A percentile compares a stretch with the other conserved stretches of the same genome.
These are phyloP conservation scores for Talaromyces sp. DNA, from an alignment of 2,329 filamentous ascomycete species.

Conservation along the genomic window DNA sequence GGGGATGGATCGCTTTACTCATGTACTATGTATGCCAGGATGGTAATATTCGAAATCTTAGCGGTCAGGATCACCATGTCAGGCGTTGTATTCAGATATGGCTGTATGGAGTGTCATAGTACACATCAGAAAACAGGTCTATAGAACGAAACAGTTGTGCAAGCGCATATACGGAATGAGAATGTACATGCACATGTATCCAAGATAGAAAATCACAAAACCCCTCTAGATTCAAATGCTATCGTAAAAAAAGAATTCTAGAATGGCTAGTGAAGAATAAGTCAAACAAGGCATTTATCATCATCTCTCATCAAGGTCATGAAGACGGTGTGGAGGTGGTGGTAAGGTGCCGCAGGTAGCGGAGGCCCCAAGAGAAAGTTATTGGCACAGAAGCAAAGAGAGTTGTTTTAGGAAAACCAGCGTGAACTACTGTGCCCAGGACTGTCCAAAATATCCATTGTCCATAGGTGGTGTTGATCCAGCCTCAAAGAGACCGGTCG, in stretches of 20 bases:
- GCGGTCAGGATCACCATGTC: slow-evolving; percentile 7
- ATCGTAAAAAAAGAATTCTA: slow-evolving; percentile 32
- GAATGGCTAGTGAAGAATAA: slow-evolving; percentile 35
- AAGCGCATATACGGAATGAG: slow-evolving; percentile 1
- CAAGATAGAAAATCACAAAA: slow-evolving; percentile 17
- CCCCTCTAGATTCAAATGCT: slow-evolving; percentile 35
- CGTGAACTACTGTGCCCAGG: slow-evolving; percentile 33
- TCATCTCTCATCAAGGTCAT: slow-evolving; percentile 51
- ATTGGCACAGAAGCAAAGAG: slow-evolving; percentile 12
- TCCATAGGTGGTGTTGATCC: slow-evolving; percentile 31
- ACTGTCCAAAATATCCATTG: slow-evolving; percentile 34
- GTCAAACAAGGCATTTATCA: slow-evolving; percentile 43
- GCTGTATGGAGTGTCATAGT: slow-evolving; percentile 4
- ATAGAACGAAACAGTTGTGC: slow-evolving; percentile 12
- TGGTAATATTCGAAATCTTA: neutral
- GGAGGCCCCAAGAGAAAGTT: slow-evolving; percentile 22
- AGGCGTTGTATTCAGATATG: slow-evolving; percentile 14
- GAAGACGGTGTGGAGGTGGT: slow-evolving; percentile 46
- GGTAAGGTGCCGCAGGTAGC: slow-evolving; percentile 37
- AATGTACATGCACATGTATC: slow-evolving; percentile 12
- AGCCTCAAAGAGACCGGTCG: slow-evolving; percentile 36
- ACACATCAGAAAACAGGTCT: slow-evolving; percentile 15
- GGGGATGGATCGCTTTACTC: neutral
- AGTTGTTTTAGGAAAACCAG: neutral
- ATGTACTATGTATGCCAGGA: neutral